Conservation (phyloP, 495 filamentous ascomycete species). For the Hyaloscypha variabilis region DNA sequence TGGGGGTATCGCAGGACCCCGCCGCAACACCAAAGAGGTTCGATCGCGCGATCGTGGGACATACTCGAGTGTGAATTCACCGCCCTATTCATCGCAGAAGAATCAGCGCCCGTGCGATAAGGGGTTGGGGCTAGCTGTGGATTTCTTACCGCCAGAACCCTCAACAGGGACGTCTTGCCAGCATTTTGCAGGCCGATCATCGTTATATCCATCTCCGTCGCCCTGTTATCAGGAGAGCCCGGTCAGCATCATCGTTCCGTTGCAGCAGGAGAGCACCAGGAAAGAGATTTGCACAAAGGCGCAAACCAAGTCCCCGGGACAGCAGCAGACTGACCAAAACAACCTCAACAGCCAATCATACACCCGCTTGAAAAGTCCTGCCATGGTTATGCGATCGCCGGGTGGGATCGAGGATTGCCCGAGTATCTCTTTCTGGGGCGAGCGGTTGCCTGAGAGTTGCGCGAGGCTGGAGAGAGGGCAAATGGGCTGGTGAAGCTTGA, state of each 20-base stretch:
- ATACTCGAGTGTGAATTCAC: constrained; percentile 99
- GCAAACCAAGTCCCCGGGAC: neutral
- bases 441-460: constrained; percentile 14
- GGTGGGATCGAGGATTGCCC: neutral
- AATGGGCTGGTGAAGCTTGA: constrained; percentile 1
- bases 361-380: constrained; percentile 86
- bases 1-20: constrained; percentile 2
- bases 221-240: constrained; percentile 56
- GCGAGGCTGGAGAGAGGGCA: constrained; percentile 21
- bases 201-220: constrained; percentile 98
- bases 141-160: constrained; percentile 85
- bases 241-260: constrained; percentile 19
- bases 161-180: constrained; percentile 92
- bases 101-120: constrained; percentile 32
- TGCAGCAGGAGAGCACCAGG: neutral
- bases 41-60: constrained; percentile 33
- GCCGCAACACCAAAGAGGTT: constrained; percentile 5
- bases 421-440: neutral
- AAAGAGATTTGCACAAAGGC: neutral
- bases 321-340: constrained; percentile 80
- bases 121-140: neutral
- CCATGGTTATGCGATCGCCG: constrained; percentile 55
- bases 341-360: constrained; percentile 98
- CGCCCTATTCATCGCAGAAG: constrained; percentile 64
- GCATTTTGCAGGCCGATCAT: constrained; percentile 99